Conservation (phyloP, 1,284 basidiomycete species). For the Exobasidium cylindrosporum region DNA sequence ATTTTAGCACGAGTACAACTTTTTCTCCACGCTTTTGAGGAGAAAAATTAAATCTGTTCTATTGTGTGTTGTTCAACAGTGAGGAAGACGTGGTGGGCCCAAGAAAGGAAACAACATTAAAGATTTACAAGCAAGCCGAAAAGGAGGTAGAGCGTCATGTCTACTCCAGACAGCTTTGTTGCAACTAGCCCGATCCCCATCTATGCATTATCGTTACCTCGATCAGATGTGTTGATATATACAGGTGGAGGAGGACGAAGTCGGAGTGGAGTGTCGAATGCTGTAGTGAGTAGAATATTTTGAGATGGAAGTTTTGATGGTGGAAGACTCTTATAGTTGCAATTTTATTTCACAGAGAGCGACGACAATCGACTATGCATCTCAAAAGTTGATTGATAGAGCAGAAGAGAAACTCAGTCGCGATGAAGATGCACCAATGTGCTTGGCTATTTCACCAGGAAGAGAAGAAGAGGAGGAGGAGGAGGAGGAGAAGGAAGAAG, state of each 20-base stretch:
- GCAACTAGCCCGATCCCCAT: slow-evolving; percentile 29
- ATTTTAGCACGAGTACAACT: no score
- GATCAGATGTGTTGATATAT: slow-evolving; percentile 40
- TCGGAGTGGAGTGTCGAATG: slow-evolving; percentile 47
- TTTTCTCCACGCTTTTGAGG: no score
- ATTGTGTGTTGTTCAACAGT: no score
- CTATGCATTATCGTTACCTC: slow-evolving; percentile 45
- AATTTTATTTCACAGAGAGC: neutral
- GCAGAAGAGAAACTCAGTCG: slow-evolving; percentile 35
- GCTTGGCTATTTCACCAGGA: slow-evolving; percentile 33
- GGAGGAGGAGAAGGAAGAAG: slow-evolving; percentile 8
- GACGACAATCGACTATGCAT: slow-evolving; percentile 9
- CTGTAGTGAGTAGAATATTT: slow-evolving; percentile 28
- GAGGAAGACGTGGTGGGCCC: no score
- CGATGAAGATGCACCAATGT: slow-evolving; percentile 53
- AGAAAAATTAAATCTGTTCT: no score
- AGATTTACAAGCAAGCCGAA: no score
- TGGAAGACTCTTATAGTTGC: neutral
- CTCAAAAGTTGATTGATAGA: slow-evolving; percentile 9
- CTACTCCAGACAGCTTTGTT: neutral
- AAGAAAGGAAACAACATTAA: no score
- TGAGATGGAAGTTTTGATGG: slow-evolving; percentile 10
- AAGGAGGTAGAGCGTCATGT: neutral
- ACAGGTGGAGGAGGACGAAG: slow-evolving; percentile 50
- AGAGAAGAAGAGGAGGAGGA: slow-evolving; percentile 13